Evolutionary conservation across 2,329 filamentous ascomycete species (phyloP).

Genomic region (Fusarium clavum): DNA sequence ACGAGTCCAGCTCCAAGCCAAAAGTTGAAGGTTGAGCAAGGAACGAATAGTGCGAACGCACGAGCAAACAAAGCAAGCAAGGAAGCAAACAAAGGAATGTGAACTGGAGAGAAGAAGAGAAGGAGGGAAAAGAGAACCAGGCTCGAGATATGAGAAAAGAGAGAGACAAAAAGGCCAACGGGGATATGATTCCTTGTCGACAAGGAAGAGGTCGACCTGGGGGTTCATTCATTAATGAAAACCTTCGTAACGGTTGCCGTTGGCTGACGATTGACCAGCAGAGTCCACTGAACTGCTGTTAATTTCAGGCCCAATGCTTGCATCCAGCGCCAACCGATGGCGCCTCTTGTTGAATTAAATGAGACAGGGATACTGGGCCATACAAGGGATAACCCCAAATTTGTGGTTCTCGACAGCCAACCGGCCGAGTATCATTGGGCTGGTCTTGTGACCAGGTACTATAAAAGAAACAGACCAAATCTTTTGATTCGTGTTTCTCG

Average conservation of each 20-base stretch:
- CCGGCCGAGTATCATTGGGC: conserved; percentile 5
- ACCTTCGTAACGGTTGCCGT: conserved; percentile 3
- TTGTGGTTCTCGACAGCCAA: conserved; percentile 38
- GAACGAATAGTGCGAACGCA: conserved; percentile 16
- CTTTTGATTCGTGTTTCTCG: not conserved
- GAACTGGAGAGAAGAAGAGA: conserved; percentile 1
- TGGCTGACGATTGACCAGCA: not conserved
- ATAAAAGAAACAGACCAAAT: not conserved
- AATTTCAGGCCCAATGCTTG: conserved; percentile 45
- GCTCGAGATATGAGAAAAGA: conserved; percentile 10
- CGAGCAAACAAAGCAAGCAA: not conserved
- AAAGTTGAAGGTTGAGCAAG: conserved; percentile 11
- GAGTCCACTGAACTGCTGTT: conserved; percentile 22
- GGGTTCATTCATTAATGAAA: conserved; percentile 35
- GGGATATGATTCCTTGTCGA: conserved; percentile 31
- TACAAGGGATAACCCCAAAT: conserved; percentile 30
- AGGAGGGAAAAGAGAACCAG: not conserved
- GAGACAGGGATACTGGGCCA: conserved; percentile 39
- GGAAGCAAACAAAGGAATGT: conserved; percentile 5
- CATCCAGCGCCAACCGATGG: conserved; percentile 35
- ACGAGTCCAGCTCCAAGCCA: conserved; percentile 41
- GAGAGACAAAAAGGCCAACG: conserved; percentile 20
- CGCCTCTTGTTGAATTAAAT: conserved; percentile 41
- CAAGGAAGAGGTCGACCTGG: conserved; percentile 27
- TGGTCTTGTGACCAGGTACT: conserved; percentile 16